Base-by-base conservation (phyloP, 805 yeast species). In the Kuraishia capsulata region DNA sequence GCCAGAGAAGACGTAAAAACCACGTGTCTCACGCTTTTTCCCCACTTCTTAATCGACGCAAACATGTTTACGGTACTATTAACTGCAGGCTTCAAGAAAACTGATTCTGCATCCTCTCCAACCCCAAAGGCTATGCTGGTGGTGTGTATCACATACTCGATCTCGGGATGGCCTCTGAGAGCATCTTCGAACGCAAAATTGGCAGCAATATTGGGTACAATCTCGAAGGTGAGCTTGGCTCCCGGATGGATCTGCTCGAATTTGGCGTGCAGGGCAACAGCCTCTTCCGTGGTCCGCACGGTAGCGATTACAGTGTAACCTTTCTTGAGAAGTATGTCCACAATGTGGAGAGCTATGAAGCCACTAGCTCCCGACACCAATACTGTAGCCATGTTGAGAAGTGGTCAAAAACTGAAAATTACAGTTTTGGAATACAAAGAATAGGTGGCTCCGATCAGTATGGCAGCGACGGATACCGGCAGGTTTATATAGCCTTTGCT, bases 1-100 rank as follows among this genome's bases (percentile, higher is more conserved):
- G 72, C 71, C 42, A 65, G 69, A 5, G 71, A 65, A n/a, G 71
- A 72, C 1, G 80, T 74, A 18, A 69, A 44, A 14, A 73, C 74
- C 20, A 74, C 67, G 28, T 63, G 57, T 39, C 61, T 58, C 25
- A 68, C 61, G 33, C 64, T 60, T 2, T 65, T 63, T 8, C 65
- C 74, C 39, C 51, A 52, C 14, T 50, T 43, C 35, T 53, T 49
- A n/a, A 68, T 61, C 0, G 75, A 70, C 11, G 46, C 43, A 39
- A 73, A 54, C 10, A 71, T 65, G 44, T 61, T 61, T 32, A 52
- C 45, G 20, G 76, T 70, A 24, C 77, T 76, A 30, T 62, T 52
- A 23, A 73, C 54, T 2, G 78, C 76, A 1, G 78, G 77, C 9
- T 37, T 48, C 33, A 69, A 54, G 38, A 67, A 57, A 11, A 67